A percentile compares a stretch with the other conserved stretches of the same genome.
These are phyloP conservation scores for Leptographium radiaticola DNA, from an alignment of 2,329 filamentous ascomycete genomes.

Conservation along the genomic window DNA sequence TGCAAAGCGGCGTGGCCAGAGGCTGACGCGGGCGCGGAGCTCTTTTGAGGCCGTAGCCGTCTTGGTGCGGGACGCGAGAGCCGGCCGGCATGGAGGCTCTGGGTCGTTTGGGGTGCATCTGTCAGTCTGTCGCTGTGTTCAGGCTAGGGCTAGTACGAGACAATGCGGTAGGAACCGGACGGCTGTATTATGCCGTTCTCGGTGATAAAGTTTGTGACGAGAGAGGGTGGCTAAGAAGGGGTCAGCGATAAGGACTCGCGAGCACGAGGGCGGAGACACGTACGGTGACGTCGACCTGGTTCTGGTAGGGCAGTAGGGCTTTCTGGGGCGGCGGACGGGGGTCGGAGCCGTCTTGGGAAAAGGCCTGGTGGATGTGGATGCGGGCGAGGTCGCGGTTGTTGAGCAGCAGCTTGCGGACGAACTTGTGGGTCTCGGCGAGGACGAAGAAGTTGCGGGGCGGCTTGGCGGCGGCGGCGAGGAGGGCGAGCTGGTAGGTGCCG, in stretches of 20 bases:
- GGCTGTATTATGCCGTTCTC: constrained; percentile 49
- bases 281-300: constrained; percentile 60
- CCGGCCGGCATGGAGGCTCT: background rate
- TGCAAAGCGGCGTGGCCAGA: too few species aligned
- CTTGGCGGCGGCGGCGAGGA: constrained; percentile 54
- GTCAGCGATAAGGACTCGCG: background rate
- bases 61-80: background rate
- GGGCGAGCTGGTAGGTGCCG: constrained; percentile 74
- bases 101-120: too few species aligned
- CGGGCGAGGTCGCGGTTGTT: constrained; percentile 58
- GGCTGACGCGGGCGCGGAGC: too few species aligned
- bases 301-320: constrained; percentile 25
- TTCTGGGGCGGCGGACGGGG: constrained; percentile 11
- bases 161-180: constrained; percentile 8
- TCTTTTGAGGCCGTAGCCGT: too few species aligned
- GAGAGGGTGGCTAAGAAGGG: constrained; percentile 41
- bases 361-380: constrained; percentile 58
- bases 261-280: background rate
- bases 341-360: constrained; percentile 22
- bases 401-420: constrained; percentile 74
- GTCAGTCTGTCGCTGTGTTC: background rate
- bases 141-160: constrained; percentile 5
- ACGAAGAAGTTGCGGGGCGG: constrained; percentile 60
- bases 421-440: constrained; percentile 92
- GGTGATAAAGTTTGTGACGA: constrained; percentile 63